Evolutionary conservation across 805 yeast species (phyloP).

Genomic region (Hanseniaspora vineae): DNA sequence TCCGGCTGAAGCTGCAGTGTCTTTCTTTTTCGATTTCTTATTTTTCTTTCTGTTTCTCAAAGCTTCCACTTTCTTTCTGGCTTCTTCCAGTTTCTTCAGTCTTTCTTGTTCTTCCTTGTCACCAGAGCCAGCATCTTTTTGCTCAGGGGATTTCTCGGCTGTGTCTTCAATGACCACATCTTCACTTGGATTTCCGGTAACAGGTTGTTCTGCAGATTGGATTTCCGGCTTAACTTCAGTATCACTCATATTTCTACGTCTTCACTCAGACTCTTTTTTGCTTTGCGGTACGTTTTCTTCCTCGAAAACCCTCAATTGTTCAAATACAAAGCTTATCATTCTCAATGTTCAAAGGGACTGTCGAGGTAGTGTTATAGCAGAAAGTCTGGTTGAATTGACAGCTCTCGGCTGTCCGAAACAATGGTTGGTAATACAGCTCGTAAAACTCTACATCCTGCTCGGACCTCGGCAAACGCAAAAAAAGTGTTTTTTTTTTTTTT

Average conservation of each 20-base stretch:
- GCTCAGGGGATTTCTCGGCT: not conserved
- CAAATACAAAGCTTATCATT: not conserved
- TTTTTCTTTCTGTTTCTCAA: slow-evolving; percentile 47
- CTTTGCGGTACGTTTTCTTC: not conserved
- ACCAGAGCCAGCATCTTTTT: not conserved
- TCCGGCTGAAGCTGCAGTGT: not conserved
- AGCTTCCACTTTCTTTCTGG: slow-evolving; percentile 32
- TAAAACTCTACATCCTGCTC: too few species aligned
- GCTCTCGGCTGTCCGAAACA: too few species aligned
- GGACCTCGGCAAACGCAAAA: too few species aligned
- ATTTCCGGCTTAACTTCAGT: not conserved
- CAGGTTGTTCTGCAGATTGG: not conserved
- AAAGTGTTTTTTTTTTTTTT: too few species aligned
- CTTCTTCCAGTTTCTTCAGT: not conserved
- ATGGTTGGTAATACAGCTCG: too few species aligned
- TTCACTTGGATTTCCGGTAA: not conserved
- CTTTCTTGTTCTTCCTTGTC: not conserved
- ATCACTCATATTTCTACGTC: not conserved
- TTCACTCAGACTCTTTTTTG: too few species aligned
- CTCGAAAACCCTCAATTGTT: not conserved
- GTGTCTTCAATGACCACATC: not conserved
- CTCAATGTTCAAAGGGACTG: not conserved
- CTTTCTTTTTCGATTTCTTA: slow-evolving; percentile 24
- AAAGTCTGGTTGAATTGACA: too few species aligned
- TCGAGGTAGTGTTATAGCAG: too few species aligned